phyloP scores from a whole-genome alignment of 805 yeast genomes.

The Candida silvicultrix region DNA sequence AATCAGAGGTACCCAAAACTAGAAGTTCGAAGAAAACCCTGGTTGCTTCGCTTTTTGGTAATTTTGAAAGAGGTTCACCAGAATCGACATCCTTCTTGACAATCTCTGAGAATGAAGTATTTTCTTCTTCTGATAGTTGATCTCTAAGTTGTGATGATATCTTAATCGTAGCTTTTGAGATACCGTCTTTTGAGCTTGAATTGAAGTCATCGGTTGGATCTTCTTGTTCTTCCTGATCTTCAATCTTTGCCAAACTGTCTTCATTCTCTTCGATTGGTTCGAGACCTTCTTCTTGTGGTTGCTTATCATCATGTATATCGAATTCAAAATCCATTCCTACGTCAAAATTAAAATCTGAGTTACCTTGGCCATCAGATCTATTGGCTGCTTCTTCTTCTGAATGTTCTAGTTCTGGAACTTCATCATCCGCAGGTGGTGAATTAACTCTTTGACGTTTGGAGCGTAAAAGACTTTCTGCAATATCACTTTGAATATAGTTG shows the following conservation, averaged over 20 bases:
- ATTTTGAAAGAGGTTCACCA: constrained; percentile 26
- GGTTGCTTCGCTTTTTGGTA: constrained; percentile 54
- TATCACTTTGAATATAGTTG: constrained; percentile 10
- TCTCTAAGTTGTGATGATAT: constrained; percentile 43
- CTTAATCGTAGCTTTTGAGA: constrained; percentile 44
- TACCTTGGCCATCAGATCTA: neutral
- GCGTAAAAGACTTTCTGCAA: constrained; percentile 11
- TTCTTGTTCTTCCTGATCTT: constrained; percentile 11
- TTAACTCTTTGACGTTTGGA: constrained; percentile 16
- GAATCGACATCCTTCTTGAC: constrained; percentile 23
- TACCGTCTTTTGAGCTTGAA: constrained; percentile 21
- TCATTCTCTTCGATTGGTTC: constrained; percentile 9
- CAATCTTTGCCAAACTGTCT: constrained; percentile 12
- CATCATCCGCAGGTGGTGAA: constrained; percentile 9
- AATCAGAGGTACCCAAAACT: constrained; percentile 74
- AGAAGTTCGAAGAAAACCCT: constrained; percentile 75
- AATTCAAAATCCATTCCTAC: constrained; percentile 16
- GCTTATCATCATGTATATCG: constrained; percentile 31
- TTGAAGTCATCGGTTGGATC: constrained; percentile 9
- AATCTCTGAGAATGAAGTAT: constrained; percentile 31
- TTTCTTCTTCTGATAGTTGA: constrained; percentile 20
- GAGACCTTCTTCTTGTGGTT: constrained; percentile 2
- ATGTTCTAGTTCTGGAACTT: constrained; percentile 16
- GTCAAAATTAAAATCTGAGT: constrained; percentile 9
- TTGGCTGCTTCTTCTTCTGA: constrained; percentile 8